phyloP scores from a whole-genome alignment of 2,329 filamentous ascomycete genomes.

The Fusarium dlaminii region DNA sequence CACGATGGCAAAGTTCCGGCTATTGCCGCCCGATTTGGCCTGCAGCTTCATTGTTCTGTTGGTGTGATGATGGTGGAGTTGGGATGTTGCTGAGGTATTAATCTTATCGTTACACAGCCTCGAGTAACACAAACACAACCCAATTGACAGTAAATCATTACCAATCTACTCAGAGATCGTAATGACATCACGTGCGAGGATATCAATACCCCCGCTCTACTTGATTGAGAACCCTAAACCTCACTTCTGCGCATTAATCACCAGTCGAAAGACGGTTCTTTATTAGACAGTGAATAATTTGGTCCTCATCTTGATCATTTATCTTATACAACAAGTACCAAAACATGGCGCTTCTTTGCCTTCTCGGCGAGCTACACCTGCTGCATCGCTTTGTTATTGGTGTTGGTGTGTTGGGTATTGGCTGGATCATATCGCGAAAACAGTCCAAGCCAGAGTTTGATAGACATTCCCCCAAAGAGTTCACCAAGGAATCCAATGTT shows the following conservation, averaged over 20 bases:
- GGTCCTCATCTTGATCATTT: neutral
- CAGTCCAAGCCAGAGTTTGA: no score
- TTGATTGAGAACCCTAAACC: neutral
- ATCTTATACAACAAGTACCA: neutral
- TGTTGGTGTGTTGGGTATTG: neutral
- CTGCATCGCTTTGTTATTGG: neutral
- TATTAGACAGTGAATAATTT: neutral
- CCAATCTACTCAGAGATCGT: neutral
- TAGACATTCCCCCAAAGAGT: accelerated
- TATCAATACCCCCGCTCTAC: accelerated
- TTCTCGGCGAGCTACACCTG: neutral
- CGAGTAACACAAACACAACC: neutral
- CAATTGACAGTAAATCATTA: neutral
- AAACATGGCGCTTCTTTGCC: neutral
- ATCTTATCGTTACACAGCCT: neutral
- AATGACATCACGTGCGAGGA: neutral
- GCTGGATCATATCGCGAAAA: no score
- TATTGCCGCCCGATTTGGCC: neutral
- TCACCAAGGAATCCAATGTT: neutral
- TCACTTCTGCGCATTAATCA: neutral
- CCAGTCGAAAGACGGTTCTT: neutral
- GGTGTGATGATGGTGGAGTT: neutral
- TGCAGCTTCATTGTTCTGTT: neutral
- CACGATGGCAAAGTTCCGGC: neutral
- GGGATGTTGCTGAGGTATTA: neutral